These are phyloP conservation scores for Aquilaria agallochum DNA, from an alignment of 441 rosid species.

Conservation along the genomic window DNA sequence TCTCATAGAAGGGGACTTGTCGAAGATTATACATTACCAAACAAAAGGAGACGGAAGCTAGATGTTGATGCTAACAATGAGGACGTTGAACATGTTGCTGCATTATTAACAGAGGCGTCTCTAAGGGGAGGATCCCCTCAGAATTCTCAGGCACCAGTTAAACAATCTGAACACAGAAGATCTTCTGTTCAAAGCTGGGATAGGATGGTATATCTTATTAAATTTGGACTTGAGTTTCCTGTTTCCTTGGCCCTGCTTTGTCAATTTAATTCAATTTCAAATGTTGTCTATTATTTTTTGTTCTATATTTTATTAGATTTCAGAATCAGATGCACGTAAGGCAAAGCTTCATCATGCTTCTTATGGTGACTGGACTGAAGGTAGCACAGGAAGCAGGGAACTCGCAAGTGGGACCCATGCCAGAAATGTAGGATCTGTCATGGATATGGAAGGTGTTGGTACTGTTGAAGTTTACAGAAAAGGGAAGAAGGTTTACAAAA, in stretches of 20 bases:
- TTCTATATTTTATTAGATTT: slow-evolving; percentile 28
- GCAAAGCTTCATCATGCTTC: slow-evolving; percentile 37
- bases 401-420: slow-evolving; percentile 31
- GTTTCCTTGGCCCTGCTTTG: slow-evolving; percentile 9
- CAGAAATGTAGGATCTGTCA: slow-evolving; percentile 39
- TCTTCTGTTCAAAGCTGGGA: slow-evolving; percentile 49
- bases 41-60: slow-evolving; percentile 46
- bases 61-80: slow-evolving; percentile 46
- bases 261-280: not conserved
- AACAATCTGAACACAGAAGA: slow-evolving; percentile 31
- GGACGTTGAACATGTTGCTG: slow-evolving; percentile 61
- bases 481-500: slow-evolving; percentile 45
- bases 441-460: slow-evolving; percentile 59
- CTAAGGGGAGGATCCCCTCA: slow-evolving; percentile 59
- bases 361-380: slow-evolving; percentile 38
- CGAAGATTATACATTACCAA: slow-evolving; percentile 35
- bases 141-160: slow-evolving; percentile 37
- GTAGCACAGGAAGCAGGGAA: slow-evolving; percentile 36
- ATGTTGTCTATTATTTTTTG: slow-evolving; percentile 8
- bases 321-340: slow-evolving; percentile 38
- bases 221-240: slow-evolving; percentile 4
- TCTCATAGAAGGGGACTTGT: slow-evolving; percentile 38
- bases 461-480: slow-evolving; percentile 54
- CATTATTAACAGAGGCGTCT: slow-evolving; percentile 60
- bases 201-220: slow-evolving; percentile 44